Evolutionary conservation across 1,284 basidiomycete species (phyloP).

Genomic region (Rhodotorula sp.): DNA sequence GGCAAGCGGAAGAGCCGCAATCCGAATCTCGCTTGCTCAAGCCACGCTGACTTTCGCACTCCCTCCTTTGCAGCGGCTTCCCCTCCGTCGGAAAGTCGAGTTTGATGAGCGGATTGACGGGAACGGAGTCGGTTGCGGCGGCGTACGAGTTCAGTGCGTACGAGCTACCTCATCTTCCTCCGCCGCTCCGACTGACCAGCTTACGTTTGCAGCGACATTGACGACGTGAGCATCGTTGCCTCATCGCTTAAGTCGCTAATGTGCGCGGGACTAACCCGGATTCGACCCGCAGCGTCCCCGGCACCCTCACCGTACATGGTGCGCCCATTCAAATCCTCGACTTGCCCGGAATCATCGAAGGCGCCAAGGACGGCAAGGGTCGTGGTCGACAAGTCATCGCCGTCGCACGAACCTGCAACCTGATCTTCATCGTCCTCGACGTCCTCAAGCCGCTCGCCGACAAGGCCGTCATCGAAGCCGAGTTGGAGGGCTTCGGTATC

Average conservation of each 20-base stretch:
- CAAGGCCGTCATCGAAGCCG: constrained; percentile 61
- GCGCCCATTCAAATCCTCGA: constrained; percentile 69
- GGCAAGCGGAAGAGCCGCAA: too few relatives aligned
- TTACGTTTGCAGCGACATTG: constrained; percentile 52
- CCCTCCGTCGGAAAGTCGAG: constrained; percentile 70
- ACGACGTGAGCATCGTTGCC: constrained; percentile 40
- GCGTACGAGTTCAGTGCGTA: constrained; percentile 63
- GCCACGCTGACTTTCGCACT: neutral
- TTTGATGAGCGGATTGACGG: constrained; percentile 96
- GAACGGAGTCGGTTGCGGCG: constrained; percentile 95
- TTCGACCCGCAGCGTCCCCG: constrained; percentile 67
- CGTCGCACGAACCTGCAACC: constrained; percentile 93
- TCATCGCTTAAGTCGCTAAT: too few relatives aligned
- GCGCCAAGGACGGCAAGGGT: constrained; percentile 96
- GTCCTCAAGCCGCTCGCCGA: constrained; percentile 96
- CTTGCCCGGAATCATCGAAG: constrained; percentile 89
- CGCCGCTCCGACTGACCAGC: neutral
- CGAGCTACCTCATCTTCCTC: neutral
- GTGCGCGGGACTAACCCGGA: neutral
- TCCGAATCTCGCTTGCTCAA: neutral
- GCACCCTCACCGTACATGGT: constrained; percentile 91
- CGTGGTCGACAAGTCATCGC: constrained; percentile 93
- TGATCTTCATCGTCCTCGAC: constrained; percentile 98
- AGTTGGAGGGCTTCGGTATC: constrained; percentile 57
- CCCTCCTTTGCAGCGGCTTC: constrained; percentile 52